Evolutionary conservation across 148 eudicot species (phyloP).

Genomic region (Vaccinium vitisidaea): DNA sequence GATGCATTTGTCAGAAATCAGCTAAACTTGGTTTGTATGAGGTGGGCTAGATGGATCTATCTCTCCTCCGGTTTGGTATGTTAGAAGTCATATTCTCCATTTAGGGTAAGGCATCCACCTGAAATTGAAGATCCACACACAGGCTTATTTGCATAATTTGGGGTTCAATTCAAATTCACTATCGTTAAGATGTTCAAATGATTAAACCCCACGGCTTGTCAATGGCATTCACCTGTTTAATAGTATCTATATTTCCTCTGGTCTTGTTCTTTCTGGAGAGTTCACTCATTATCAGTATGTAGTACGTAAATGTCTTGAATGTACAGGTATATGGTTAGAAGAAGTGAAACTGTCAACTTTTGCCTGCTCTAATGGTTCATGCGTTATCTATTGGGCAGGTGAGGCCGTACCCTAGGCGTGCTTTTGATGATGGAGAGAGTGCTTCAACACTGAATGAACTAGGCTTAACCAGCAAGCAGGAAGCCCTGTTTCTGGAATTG

Average conservation of each 20-base stretch:
- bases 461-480: slow-evolving; percentile 92
- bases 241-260: not conserved
- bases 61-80: not conserved
- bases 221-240: not conserved
- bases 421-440: slow-evolving; percentile 76
- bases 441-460: slow-evolving; percentile 55
- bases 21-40: not conserved
- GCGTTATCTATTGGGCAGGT: slow-evolving; percentile 44
- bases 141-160: not conserved
- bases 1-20: not conserved
- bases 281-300: not conserved
- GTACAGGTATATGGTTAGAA: not conserved
- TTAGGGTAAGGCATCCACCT: not conserved
- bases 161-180: not conserved
- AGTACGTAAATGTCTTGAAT: not conserved
- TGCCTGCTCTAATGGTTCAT: not conserved
- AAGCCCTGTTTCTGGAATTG: slow-evolving; percentile 86
- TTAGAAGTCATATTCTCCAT: not conserved
- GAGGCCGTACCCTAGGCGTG: slow-evolving; percentile 86
- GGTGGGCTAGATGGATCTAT: not conserved
- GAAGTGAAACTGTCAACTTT: not conserved
- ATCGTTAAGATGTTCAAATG: not conserved
- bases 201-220: not conserved
- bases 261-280: not conserved
- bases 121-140: not conserved